Conservation (phyloP, 768 basidiomycete species). For the Naganishia kalamii region DNA sequence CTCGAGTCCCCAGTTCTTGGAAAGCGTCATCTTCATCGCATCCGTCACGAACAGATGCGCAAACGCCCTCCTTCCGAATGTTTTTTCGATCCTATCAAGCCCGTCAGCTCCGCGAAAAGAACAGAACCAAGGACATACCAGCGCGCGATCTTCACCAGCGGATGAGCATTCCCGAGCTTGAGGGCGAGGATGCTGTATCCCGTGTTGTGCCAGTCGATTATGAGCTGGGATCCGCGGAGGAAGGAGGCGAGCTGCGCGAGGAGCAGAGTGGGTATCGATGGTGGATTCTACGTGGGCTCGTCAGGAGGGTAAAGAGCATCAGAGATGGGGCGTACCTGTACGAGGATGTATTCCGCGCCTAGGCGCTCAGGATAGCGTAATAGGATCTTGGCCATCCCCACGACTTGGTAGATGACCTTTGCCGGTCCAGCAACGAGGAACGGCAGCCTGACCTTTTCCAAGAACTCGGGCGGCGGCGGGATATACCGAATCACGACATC, state of each 20-base stretch:
- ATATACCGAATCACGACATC: conserved; percentile 64
- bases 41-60: conserved; percentile 89
- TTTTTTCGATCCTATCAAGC: conserved; percentile 65
- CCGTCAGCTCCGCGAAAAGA: background rate
- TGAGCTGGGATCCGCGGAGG: conserved; percentile 70
- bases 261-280: conserved; percentile 86
- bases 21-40: conserved; percentile 71
- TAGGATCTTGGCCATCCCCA: conserved; percentile 59
- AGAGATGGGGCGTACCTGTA: conserved; percentile 61
- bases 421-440: conserved; percentile 60
- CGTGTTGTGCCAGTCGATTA: conserved; percentile 99
- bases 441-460: conserved; percentile 59
- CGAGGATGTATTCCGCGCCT: conserved; percentile 62
- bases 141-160: conserved; percentile 66
- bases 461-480: conserved; percentile 59
- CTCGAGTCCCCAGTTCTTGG: conserved; percentile 68
- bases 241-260: conserved; percentile 68
- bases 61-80: conserved; percentile 72
- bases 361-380: conserved; percentile 60
- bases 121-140: conserved; percentile 52
- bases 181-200: conserved; percentile 88
- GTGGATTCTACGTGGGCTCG: conserved; percentile 68
- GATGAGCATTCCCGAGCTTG: conserved; percentile 63
- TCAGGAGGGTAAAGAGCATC: background rate
- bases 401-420: conserved; percentile 68